These are phyloP conservation scores for Penicillium soppii DNA, from an alignment of 495 filamentous ascomycete species.

Conservation along the genomic window DNA sequence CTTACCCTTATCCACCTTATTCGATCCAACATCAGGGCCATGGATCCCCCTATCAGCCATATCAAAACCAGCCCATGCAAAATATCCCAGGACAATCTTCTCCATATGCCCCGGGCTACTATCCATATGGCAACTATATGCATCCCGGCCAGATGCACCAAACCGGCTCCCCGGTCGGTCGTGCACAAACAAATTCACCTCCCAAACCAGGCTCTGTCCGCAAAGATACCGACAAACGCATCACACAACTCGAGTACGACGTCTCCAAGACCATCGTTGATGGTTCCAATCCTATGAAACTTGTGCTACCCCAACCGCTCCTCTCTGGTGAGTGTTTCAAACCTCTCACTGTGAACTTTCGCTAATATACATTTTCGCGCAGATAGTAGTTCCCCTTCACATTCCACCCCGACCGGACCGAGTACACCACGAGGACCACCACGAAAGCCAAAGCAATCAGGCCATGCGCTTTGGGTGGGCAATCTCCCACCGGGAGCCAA, in stretches of 20 bases:
- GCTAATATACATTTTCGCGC: slow-evolving; percentile 13
- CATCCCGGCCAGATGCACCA: slow-evolving; percentile 13
- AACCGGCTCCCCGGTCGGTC: slow-evolving; percentile 2
- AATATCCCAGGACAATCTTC: slow-evolving; percentile 21
- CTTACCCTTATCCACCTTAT: slow-evolving; percentile 34
- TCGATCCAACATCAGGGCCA: slow-evolving; percentile 28
- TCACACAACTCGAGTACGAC: slow-evolving; percentile 28
- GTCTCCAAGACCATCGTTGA: slow-evolving; percentile 46
- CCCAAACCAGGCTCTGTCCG: slow-evolving; percentile 1
- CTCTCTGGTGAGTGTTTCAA: slow-evolving; percentile 25
- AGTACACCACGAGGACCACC: slow-evolving; percentile 80
- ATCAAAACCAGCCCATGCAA: slow-evolving; percentile 18
- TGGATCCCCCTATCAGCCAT: slow-evolving; percentile 31
- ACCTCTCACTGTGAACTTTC: neutral
- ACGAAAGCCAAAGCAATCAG: slow-evolving; percentile 88
- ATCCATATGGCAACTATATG: slow-evolving; percentile 21
- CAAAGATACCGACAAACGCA: slow-evolving; percentile 22
- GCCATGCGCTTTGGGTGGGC: slow-evolving; percentile 94
- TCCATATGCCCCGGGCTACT: slow-evolving; percentile 29
- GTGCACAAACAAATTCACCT: neutral
- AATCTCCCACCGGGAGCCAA: slow-evolving; percentile 83
- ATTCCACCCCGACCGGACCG: slow-evolving; percentile 18
- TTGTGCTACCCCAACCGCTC: slow-evolving; percentile 8
- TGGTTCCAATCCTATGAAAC: slow-evolving; percentile 38
- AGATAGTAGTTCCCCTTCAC: slow-evolving; percentile 11